A percentile compares a stretch with the other conserved stretches of the same genome.
Conservation (phyloP, 2,329 filamentous ascomycete genomes). For the Pyricularia grisea region DNA sequence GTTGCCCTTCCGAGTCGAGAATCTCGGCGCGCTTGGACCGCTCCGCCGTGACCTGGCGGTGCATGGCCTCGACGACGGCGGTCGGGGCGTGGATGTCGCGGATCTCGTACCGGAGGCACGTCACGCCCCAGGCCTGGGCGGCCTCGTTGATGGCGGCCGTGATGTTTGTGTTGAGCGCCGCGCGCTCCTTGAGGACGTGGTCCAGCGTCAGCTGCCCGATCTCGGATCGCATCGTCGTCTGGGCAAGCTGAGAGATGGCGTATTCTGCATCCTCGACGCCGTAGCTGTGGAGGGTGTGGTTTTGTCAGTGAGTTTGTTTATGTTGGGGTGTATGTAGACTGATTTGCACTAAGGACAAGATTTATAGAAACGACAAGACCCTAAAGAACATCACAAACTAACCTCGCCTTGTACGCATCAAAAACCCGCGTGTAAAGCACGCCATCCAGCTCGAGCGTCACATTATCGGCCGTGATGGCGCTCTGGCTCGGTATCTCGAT, state of each 20-base stretch:
- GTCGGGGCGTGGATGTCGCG: constrained; percentile 94
- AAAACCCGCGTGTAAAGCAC: constrained; percentile 94
- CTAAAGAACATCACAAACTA: constrained; percentile 16
- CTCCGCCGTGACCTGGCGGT: constrained; percentile 94
- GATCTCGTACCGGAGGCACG: constrained; percentile 95
- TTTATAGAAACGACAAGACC: not conserved
- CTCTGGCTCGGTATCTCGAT: constrained; percentile 97
- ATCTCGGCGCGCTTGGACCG: constrained; percentile 97
- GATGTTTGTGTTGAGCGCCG: constrained; percentile 93
- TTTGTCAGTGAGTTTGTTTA: not conserved
- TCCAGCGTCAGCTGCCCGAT: constrained; percentile 95
- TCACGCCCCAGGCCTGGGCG: constrained; percentile 92
- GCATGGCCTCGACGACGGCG: constrained; percentile 94
- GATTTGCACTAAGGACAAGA: not conserved
- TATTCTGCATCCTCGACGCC: constrained; percentile 98
- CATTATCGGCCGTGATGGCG: constrained; percentile 97
- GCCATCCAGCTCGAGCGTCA: constrained; percentile 91
- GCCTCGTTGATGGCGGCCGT: constrained; percentile 98
- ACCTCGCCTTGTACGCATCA: constrained; percentile 97
- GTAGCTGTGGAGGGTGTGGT: constrained; percentile 49
- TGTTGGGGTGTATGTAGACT: not conserved
- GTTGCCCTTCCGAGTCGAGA: constrained; percentile 90
- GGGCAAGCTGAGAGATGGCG: constrained; percentile 92
- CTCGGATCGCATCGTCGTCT: constrained; percentile 98
- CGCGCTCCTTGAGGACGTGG: constrained; percentile 94